Evolutionary conservation across 495 filamentous ascomycete genomes (phyloP).

Genomic region (Tuber calosporum): DNA sequence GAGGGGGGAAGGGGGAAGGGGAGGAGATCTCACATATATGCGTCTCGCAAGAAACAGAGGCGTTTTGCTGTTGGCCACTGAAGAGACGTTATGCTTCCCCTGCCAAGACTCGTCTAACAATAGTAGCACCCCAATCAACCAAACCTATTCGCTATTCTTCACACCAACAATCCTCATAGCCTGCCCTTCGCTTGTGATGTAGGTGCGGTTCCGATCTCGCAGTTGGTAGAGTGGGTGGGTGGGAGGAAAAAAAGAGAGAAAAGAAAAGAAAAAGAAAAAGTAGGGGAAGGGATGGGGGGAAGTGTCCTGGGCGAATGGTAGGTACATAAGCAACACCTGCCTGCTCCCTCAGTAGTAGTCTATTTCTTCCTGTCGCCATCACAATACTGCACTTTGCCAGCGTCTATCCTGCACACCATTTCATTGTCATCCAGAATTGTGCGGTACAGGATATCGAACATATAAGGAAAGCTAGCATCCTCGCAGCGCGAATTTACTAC

Average conservation of each 20-base stretch:
- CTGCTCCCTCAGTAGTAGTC: slow-evolving; percentile 4
- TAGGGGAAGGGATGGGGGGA: neutral
- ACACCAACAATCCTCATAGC: neutral
- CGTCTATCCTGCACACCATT: neutral
- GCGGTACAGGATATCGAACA: slow-evolving; percentile 4
- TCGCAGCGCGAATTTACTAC: slow-evolving; percentile 4
- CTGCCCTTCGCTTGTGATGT: neutral
- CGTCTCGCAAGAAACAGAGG: neutral
- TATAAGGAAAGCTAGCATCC: slow-evolving; percentile 5
- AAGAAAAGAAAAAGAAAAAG: no score
- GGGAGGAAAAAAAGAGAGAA: neutral
- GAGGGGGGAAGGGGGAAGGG: neutral
- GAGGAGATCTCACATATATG: neutral
- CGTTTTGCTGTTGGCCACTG: neutral
- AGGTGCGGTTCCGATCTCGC: neutral
- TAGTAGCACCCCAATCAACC: neutral
- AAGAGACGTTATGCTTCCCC: neutral
- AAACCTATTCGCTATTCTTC: neutral
- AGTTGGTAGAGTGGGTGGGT: slow-evolving; percentile 1
- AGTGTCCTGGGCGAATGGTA: neutral
- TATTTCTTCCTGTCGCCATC: slow-evolving; percentile 1
- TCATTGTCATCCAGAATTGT: neutral
- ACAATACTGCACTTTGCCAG: neutral
- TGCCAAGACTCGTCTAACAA: slow-evolving; percentile 5
- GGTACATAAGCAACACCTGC: slow-evolving; percentile 2